These are phyloP conservation scores for Sequoiadendron giganteum DNA, from an alignment of 75 land plant species.

Conservation along the genomic window DNA sequence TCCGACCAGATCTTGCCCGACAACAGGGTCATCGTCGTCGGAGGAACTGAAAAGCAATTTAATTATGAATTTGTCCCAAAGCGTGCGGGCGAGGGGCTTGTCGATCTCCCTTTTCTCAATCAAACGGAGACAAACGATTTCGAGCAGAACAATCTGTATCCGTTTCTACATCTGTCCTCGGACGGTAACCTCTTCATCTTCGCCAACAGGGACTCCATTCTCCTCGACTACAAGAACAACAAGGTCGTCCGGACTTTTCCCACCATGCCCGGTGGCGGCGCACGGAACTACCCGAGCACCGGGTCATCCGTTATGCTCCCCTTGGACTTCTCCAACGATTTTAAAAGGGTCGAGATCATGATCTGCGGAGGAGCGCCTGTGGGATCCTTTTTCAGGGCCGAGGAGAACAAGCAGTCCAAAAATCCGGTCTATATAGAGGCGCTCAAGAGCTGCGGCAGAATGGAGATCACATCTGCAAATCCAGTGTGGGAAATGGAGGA, in stretches of 20 bases:
- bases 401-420: too few species aligned
- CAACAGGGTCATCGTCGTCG: slow-evolving; percentile 9
- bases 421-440: slow-evolving; percentile 17
- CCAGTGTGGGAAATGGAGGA: slow-evolving; percentile 65
- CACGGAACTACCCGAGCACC: slow-evolving; percentile 35
- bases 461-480: slow-evolving; percentile 40
- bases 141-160: slow-evolving; percentile 23
- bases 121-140: not conserved
- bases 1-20: slow-evolving; percentile 18
- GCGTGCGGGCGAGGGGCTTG: not conserved
- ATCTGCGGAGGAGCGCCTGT: slow-evolving; percentile 71
- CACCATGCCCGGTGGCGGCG: slow-evolving; percentile 24
- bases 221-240: slow-evolving; percentile 34
- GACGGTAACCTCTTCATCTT: slow-evolving; percentile 48
- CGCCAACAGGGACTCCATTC: slow-evolving; percentile 46
- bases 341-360: slow-evolving; percentile 34
- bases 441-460: slow-evolving; percentile 41
- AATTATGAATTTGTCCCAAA: slow-evolving; percentile 21
- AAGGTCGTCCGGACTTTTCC: slow-evolving; percentile 24
- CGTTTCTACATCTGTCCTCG: slow-evolving; percentile 19
- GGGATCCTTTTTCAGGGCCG: slow-evolving; percentile 19
- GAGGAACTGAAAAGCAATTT: slow-evolving; percentile 8
- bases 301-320: slow-evolving; percentile 37
- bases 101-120: slow-evolving; percentile 12
- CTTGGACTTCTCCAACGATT: not conserved